A percentile compares a stretch with the other conserved stretches of the same genome.
Conservation (phyloP, 495 filamentous ascomycete genomes). For the Oidiodendron maius region DNA sequence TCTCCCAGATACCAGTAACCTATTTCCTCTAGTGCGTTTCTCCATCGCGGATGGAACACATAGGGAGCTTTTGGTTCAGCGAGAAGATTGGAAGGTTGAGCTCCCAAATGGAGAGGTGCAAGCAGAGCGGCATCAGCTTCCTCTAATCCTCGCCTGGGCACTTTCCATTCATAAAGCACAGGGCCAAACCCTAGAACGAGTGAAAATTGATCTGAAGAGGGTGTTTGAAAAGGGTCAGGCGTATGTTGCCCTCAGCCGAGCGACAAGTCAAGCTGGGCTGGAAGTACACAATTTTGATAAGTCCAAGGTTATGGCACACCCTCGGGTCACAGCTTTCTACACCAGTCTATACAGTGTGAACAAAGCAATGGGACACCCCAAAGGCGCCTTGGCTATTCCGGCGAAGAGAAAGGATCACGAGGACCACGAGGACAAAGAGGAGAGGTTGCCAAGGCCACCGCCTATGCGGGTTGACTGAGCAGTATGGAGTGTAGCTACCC, state of each 20-base stretch:
- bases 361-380: slow-evolving; percentile 24
- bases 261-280: slow-evolving; percentile 78
- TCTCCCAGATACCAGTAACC: slow-evolving; percentile 26
- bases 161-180: slow-evolving; percentile 98
- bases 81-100: slow-evolving; percentile 93
- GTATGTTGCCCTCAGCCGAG: slow-evolving; percentile 78
- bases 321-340: slow-evolving; percentile 81
- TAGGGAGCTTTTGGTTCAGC: slow-evolving; percentile 72
- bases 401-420: slow-evolving; percentile 9
- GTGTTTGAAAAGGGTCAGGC: slow-evolving; percentile 95
- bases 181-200: slow-evolving; percentile 89
- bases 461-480: too few species aligned
- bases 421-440: too few species aligned
- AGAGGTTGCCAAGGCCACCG: slow-evolving; percentile 26
- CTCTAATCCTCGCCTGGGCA: slow-evolving; percentile 93
- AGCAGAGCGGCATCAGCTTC: slow-evolving; percentile 70
- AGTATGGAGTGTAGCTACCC: too few species aligned
- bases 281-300: slow-evolving; percentile 88
- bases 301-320: slow-evolving; percentile 89
- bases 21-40: slow-evolving; percentile 77
- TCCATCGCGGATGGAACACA: slow-evolving; percentile 68
- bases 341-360: slow-evolving; percentile 62
- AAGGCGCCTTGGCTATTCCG: slow-evolving; percentile 5
- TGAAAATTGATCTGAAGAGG: slow-evolving; percentile 86
- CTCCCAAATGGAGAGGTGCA: slow-evolving; percentile 92